Conservation (phyloP, 768 basidiomycete genomes). For the Macrolepiota fuliginosa region DNA sequence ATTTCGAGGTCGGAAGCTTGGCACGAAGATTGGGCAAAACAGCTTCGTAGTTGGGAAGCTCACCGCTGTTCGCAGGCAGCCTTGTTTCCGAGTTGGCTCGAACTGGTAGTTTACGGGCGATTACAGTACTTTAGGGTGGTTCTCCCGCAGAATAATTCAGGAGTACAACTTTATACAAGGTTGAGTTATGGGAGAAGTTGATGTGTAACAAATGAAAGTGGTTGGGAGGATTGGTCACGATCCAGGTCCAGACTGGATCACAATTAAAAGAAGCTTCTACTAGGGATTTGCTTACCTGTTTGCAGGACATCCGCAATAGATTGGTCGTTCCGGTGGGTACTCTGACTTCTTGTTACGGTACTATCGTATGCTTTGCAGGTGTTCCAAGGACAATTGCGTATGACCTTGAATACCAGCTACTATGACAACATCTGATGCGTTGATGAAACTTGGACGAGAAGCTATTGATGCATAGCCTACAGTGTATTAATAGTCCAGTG, state of each 20-base stretch:
- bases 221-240: background rate
- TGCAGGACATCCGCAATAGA: background rate
- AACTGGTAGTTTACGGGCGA: background rate
- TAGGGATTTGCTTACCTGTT: conserved; percentile 3
- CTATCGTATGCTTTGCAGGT: background rate
- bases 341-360: background rate
- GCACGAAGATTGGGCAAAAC: background rate
- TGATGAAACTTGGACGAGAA: conserved; percentile 13
- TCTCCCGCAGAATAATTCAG: conserved; percentile 13
- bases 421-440: conserved; percentile 14
- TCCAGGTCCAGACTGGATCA: conserved; percentile 2
- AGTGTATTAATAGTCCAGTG: conserved; percentile 4
- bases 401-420: conserved; percentile 4
- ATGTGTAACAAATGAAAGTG: conserved; percentile 2
- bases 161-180: conserved; percentile 10
- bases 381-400: background rate
- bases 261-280: conserved; percentile 10
- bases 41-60: background rate
- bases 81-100: conserved; percentile 1
- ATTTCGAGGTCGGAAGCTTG: background rate
- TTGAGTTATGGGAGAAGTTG: conserved; percentile 10
- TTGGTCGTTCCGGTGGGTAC: background rate
- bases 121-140: background rate
- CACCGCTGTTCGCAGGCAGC: background rate
- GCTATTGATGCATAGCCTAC: conserved; percentile 13